phyloP scores from a whole-genome alignment of 2,329 filamentous ascomycete genomes.

The Cercospora sp. region DNA sequence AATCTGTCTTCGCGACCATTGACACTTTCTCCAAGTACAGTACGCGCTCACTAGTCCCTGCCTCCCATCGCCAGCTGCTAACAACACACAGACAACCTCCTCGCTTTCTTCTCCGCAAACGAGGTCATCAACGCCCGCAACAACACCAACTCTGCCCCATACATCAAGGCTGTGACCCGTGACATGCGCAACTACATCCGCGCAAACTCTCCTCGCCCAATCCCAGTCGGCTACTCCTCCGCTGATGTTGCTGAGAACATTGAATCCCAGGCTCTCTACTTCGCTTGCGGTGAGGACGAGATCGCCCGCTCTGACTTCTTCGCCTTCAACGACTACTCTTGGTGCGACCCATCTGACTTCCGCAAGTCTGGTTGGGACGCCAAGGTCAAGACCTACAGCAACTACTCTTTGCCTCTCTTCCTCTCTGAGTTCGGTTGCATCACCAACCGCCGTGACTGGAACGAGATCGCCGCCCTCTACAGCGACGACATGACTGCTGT shows the following conservation, averaged over 20 bases:
- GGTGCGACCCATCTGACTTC: conserved; percentile 72
- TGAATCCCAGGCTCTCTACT: conserved; percentile 80
- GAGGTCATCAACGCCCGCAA: conserved; percentile 67
- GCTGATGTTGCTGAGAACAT: conserved; percentile 85
- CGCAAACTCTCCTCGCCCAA: conserved; percentile 64
- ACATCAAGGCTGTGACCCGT: conserved; percentile 69
- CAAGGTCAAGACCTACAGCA: conserved; percentile 83
- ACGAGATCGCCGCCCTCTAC: conserved; percentile 79
- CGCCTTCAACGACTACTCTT: conserved; percentile 86
- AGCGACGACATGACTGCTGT: conserved; percentile 76
- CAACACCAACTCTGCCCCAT: conserved; percentile 67
- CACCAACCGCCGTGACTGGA: conserved; percentile 76
- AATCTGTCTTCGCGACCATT: conserved; percentile 81
- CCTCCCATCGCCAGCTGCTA: neutral
- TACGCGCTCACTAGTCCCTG: conserved; percentile 48
- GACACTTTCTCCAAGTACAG: conserved; percentile 77
- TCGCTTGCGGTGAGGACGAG: conserved; percentile 86
- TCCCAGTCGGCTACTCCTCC: conserved; percentile 80
- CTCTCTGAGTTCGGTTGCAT: conserved; percentile 92
- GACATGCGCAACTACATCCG: conserved; percentile 80
- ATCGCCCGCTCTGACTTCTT: conserved; percentile 79
- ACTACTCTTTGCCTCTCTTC: conserved; percentile 87
- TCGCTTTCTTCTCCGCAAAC: conserved; percentile 80
- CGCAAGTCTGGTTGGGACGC: conserved; percentile 73
- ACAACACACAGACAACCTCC: conserved; percentile 62